Evolutionary conservation across 2,329 filamentous ascomycete species (phyloP).

Genomic region (Trichoderma aggressivum): DNA sequence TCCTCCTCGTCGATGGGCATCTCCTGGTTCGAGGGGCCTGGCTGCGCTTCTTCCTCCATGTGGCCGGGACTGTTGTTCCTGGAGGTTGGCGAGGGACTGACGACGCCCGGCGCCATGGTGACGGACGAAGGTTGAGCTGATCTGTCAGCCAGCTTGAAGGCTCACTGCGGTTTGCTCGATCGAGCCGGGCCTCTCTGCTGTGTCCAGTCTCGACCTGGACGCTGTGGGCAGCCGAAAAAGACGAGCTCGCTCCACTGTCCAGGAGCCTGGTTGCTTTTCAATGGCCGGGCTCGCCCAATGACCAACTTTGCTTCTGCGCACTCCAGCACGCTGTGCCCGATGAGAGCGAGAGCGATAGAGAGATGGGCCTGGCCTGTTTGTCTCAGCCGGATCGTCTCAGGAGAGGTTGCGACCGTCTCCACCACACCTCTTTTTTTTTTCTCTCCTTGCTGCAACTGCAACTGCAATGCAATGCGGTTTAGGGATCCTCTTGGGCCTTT

Average conservation of each 20-base stretch:
- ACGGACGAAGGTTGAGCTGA: neutral
- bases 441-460: neutral
- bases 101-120: constrained; percentile 24
- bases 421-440: constrained; percentile 12
- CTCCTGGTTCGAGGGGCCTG: constrained; percentile 15
- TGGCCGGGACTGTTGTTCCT: constrained; percentile 14
- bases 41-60: constrained; percentile 8
- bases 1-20: constrained; percentile 31
- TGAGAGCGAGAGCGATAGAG: neutral
- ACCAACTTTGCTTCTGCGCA: neutral
- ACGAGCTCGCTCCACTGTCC: constrained; percentile 14
- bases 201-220: neutral
- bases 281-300: neutral
- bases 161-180: neutral
- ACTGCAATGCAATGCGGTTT: neutral
- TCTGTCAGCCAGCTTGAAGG: neutral
- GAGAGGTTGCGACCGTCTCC: constrained; percentile 9
- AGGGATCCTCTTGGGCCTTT: neutral
- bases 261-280: constrained; percentile 9
- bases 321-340: constrained; percentile 6
- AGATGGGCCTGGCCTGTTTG: neutral
- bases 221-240: constrained; percentile 6
- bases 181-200: neutral
- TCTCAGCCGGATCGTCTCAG: constrained; percentile 4
- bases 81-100: constrained; percentile 13